Percentiles rank a stretch among this genome's conserved stretches.
These are phyloP conservation scores for Coffea canephora DNA, from an alignment of 257 asterid species.

Conservation along the genomic window DNA sequence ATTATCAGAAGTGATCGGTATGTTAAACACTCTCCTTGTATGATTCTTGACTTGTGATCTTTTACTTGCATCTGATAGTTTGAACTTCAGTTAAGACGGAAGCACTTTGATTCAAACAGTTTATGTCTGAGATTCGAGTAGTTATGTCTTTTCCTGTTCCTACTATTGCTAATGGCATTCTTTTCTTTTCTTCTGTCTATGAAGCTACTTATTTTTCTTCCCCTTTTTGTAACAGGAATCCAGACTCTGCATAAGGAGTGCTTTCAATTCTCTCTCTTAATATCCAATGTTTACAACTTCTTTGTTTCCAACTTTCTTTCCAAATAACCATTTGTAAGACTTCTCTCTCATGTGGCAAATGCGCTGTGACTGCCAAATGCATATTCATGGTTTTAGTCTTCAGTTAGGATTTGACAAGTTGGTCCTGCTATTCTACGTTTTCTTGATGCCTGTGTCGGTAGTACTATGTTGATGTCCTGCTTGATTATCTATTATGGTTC, in stretches of 20 bases:
- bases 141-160: too few species aligned
- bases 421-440: not conserved
- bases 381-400: not conserved
- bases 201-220: not conserved
- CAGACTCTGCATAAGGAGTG: not conserved
- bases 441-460: not conserved
- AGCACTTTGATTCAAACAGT: not conserved
- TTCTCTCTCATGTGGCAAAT: too few species aligned
- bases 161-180: too few species aligned
- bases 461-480: not conserved
- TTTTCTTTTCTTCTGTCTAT: not conserved
- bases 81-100: not conserved
- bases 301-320: not conserved
- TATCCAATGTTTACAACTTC: not conserved
- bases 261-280: not conserved
- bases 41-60: not conserved
- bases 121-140: too few species aligned
- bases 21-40: not conserved
- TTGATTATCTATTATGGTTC: too few species aligned
- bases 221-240: not conserved
- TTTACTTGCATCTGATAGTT: too few species aligned
- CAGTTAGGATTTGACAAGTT: not conserved
- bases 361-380: not conserved
- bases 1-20: not conserved
- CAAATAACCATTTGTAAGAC: too few species aligned